Percentiles rank a stretch among this genome's conserved stretches.
These are phyloP conservation scores for Cystofilobasidium ferigula DNA, from an alignment of 768 basidiomycete genomes.

Conservation along the genomic window DNA sequence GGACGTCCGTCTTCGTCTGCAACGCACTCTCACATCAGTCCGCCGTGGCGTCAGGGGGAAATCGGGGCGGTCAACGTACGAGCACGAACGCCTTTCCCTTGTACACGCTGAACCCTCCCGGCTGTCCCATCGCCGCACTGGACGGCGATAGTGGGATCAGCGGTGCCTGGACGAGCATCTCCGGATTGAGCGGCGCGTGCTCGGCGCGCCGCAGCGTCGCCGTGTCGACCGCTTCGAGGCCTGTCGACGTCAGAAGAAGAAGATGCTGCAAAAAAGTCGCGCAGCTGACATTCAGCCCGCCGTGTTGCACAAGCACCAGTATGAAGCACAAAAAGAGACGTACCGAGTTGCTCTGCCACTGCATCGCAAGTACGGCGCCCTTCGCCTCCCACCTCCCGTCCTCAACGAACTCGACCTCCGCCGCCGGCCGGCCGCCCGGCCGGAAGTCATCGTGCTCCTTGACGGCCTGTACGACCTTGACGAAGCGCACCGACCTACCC, in stretches of 20 bases:
- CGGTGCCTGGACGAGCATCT: slow-evolving; percentile 28
- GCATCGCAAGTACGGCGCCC: slow-evolving; percentile 57
- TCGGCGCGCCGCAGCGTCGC: slow-evolving; percentile 52
- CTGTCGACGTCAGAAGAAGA: slow-evolving; percentile 42
- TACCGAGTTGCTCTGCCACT: slow-evolving; percentile 83
- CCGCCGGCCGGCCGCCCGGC: neutral
- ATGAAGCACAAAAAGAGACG: slow-evolving; percentile 34
- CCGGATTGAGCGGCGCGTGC: slow-evolving; percentile 34
- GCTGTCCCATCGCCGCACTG: slow-evolving; percentile 15
- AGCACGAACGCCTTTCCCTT: slow-evolving; percentile 84
- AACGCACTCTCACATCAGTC: neutral
- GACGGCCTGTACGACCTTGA: slow-evolving; percentile 46
- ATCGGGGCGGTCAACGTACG: slow-evolving; percentile 45
- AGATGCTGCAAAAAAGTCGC: slow-evolving; percentile 37
- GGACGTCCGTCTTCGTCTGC: slow-evolving; percentile 55
- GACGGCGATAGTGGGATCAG: slow-evolving; percentile 26
- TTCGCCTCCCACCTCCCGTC: slow-evolving; percentile 52
- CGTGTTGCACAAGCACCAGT: neutral
- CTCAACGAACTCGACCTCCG: slow-evolving; percentile 50
- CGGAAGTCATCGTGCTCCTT: slow-evolving; percentile 40
- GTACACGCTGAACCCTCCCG: slow-evolving; percentile 65
- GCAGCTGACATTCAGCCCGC: neutral
- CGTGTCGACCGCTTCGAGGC: slow-evolving; percentile 62
- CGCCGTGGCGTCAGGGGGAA: neutral
- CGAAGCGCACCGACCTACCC: slow-evolving; percentile 56